Evolutionary conservation across 2,329 filamentous ascomycete species (phyloP), one percentile per base, ranked within the genome.

Genomic region (Trichoderma semiorbis): DNA sequence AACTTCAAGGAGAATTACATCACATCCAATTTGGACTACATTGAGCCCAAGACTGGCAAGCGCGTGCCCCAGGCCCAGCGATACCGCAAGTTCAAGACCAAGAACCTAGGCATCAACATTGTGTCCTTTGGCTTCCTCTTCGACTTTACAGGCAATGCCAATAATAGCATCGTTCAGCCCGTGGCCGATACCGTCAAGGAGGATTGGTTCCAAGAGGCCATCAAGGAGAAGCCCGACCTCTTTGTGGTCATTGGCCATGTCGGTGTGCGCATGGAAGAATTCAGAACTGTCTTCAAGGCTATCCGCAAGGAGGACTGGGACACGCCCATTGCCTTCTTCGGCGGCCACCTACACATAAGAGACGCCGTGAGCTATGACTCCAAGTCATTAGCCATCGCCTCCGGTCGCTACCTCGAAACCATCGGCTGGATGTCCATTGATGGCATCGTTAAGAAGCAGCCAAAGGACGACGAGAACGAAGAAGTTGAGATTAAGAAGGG

Each of bases 91-190:
- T 97, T 99, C 81, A 94, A 89, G 71, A 99, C 96, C 7, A 94
- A 95, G 84, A 94, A 97, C 75, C 93, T 93, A 75, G 92, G 92
- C 5, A 90, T 97, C 72, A 88, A 92, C 18, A 89, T 99, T 72
- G 85, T 97, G 63, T 93, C 95, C 0, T 95, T 99, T 80, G 96
- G 96, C 2, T 98, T 99, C 81, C 84, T 99, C 4, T 99, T 98
- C 81, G 91, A 99, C 82, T 99, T 99, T 77, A 93, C 89, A 1
- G 90, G 91, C 21, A 97, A 97, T 80, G 92, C 92, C 70, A 96
- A 97, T 79, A 98, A 98, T 80, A 97, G 93, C 0, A 85, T 93
- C 4, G 93, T 98, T 0, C 90, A 93, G 75, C 88, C 87, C 0
- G 95, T 97, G 2, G 89, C 92, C 75, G 88, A 97, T 10, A 92